Evolutionary conservation across 164 flowering plant species (phyloP).

Genomic region (Berberis thunbergii): DNA sequence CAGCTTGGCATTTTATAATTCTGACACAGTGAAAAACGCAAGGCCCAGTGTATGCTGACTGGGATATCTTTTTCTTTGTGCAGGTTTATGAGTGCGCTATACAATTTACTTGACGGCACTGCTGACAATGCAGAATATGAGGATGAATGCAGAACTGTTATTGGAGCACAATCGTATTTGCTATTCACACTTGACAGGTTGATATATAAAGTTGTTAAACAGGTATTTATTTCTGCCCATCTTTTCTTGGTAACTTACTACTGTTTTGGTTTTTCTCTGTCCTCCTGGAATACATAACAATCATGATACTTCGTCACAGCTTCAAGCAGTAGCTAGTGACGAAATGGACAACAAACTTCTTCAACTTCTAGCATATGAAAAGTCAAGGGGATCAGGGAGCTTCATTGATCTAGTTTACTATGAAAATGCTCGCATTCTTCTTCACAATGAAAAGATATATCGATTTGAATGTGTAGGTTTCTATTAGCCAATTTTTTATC

Average conservation of each 20-base stretch:
- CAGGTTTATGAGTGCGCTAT: constrained; percentile 82
- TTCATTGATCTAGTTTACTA: constrained; percentile 71
- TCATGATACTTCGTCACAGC: constrained; percentile 30
- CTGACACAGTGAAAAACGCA: not conserved
- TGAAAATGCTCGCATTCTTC: constrained; percentile 81
- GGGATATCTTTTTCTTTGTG: constrained; percentile 5
- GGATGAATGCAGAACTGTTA: constrained; percentile 89
- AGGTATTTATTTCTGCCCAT: constrained; percentile 27
- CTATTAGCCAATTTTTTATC: not conserved
- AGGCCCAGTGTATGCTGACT: constrained; percentile 6
- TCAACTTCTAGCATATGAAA: constrained; percentile 85
- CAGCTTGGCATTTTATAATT: not conserved
- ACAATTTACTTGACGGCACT: constrained; percentile 81
- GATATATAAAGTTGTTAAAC: constrained; percentile 76
- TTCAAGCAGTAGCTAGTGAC: constrained; percentile 72
- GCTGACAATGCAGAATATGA: constrained; percentile 90
- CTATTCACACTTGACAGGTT: constrained; percentile 92
- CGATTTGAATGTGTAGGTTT: constrained; percentile 79
- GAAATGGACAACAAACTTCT: constrained; percentile 90
- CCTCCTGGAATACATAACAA: not conserved
- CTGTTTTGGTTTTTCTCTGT: not conserved
- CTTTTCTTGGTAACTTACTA: not conserved
- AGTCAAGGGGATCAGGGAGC: constrained; percentile 53
- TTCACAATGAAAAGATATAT: constrained; percentile 83
- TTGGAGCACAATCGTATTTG: constrained; percentile 91